phyloP scores from a whole-genome alignment of 1,284 basidiomycete genomes.

The Sporisorium scitamineum region DNA sequence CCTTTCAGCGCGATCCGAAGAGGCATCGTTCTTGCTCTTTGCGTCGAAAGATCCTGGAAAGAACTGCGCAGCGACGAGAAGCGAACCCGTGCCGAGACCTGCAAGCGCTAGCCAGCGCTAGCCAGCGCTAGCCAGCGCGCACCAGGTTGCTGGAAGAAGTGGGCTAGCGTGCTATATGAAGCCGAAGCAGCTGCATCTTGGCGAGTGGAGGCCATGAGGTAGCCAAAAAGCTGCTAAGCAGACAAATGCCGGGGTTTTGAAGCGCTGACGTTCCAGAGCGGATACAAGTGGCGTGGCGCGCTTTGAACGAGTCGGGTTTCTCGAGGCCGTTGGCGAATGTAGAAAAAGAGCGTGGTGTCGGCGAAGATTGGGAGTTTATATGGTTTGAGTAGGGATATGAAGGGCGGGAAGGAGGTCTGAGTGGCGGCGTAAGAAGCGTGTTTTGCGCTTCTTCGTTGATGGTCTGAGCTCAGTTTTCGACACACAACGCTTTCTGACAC shows the following conservation, averaged over 20 bases:
- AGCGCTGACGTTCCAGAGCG: neutral
- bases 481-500: conserved; percentile 9
- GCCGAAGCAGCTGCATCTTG: conserved; percentile 37
- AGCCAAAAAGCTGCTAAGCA: neutral
- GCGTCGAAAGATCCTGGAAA: neutral
- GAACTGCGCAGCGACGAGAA: conserved; percentile 22
- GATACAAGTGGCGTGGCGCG: neutral
- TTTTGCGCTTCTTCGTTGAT: conserved; percentile 1
- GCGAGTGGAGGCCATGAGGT: conserved; percentile 24
- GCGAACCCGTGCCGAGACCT: conserved; percentile 38
- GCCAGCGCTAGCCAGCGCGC: conserved; percentile 27
- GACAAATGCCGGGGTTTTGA: neutral
- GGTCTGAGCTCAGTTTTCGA: conserved; percentile 33
- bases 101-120: conserved; percentile 34
- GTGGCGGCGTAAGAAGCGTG: neutral
- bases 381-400: neutral
- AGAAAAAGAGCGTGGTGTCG: neutral
- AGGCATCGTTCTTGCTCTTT: neutral
- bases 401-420: neutral
- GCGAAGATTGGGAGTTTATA: neutral
- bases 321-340: too few relatives aligned
- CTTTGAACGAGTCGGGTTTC: neutral
- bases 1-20: conserved; percentile 3
- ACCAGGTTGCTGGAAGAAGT: conserved; percentile 26
- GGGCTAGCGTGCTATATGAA: conserved; percentile 22